Evolutionary conservation across 1,284 basidiomycete genomes (phyloP).

Genomic region (Cryptococcus floricola): DNA sequence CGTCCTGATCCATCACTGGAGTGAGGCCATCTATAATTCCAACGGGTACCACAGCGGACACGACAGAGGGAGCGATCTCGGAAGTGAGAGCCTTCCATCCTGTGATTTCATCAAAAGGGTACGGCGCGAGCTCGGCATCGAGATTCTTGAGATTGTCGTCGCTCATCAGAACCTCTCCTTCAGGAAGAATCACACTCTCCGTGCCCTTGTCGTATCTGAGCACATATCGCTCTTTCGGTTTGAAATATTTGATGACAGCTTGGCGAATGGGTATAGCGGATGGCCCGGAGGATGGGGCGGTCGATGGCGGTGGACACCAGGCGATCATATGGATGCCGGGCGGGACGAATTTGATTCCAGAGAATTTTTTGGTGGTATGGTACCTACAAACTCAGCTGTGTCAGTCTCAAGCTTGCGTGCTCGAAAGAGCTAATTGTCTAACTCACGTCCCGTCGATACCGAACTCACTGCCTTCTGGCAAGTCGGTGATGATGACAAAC

Average conservation of each 20-base stretch:
- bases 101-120: constrained; percentile 41
- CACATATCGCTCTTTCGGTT: constrained; percentile 28
- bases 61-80: constrained; percentile 26
- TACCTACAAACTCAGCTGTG: constrained; percentile 20
- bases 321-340: constrained; percentile 46
- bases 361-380: constrained; percentile 33
- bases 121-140: constrained; percentile 48
- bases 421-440: neutral
- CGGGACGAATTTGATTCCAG: constrained; percentile 47
- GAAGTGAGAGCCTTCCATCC: constrained; percentile 40
- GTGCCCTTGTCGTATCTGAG: constrained; percentile 26
- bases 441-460: constrained; percentile 47
- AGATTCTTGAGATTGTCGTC: constrained; percentile 46
- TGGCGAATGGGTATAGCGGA: constrained; percentile 31
- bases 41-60: constrained; percentile 35
- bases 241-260: constrained; percentile 24
- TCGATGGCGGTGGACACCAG: constrained; percentile 24
- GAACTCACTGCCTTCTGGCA: constrained; percentile 42
- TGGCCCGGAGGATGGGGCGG: constrained; percentile 11
- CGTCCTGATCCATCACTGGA: constrained; percentile 29
- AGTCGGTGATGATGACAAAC: constrained; percentile 39
- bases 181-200: constrained; percentile 18
- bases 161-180: constrained; percentile 18
- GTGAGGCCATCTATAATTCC: constrained; percentile 40
- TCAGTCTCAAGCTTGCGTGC: neutral